These are phyloP conservation scores for Aspergillus felis DNA, from an alignment of 2,329 filamentous ascomycete genomes.

Conservation along the genomic window DNA sequence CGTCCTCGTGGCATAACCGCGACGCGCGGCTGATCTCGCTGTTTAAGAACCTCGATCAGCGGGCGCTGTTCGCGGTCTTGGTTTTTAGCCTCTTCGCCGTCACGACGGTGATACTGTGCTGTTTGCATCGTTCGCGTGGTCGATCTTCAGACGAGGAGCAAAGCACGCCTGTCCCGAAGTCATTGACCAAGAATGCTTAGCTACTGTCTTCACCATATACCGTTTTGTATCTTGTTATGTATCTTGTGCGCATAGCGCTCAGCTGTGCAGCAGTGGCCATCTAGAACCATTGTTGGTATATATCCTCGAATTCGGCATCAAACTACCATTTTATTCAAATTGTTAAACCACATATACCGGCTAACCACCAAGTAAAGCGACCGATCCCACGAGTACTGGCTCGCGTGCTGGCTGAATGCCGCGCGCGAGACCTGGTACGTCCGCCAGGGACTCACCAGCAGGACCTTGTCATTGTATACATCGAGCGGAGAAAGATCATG, in stretches of 20 bases:
- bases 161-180: too few species aligned
- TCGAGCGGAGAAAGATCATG: conserved; percentile 1
- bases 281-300: neutral
- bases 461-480: conserved; percentile 23
- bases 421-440: conserved; percentile 34
- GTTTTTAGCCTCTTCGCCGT: neutral
- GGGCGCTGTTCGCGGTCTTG: conserved; percentile 2
- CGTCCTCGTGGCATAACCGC: conserved; percentile 43
- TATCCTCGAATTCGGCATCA: neutral
- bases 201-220: neutral
- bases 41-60: conserved; percentile 5
- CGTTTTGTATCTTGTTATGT: neutral
- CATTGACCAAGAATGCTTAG: neutral
- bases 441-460: conserved; percentile 36
- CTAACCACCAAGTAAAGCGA: conserved; percentile 39
- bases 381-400: conserved; percentile 42
- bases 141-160: neutral
- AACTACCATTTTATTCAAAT: conserved; percentile 8
- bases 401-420: conserved; percentile 37
- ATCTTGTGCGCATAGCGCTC: neutral
- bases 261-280: neutral
- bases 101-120: neutral
- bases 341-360: conserved; percentile 43
- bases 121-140: neutral
- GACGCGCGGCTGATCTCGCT: conserved; percentile 31